Base-by-base conservation (phyloP, 129 eudicot species). In the Deinandra increscens region DNA sequence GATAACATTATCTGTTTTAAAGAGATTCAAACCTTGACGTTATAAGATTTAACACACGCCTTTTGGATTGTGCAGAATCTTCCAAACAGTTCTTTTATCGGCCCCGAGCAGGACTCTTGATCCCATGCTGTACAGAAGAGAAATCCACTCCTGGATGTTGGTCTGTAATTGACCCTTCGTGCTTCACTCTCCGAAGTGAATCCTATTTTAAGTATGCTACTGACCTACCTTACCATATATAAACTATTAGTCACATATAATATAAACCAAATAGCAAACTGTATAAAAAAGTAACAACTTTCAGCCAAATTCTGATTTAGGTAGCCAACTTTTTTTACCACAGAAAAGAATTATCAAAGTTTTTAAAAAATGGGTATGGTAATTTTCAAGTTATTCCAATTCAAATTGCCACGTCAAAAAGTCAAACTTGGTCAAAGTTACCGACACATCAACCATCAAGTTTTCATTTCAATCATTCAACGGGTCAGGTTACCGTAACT, bases 171-270 rank as follows among this genome's bases (percentile, higher is more conserved):
- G 82, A 81, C 79, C 96, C 98, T 41, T 84, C 95, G 1, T 79
- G 69, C 9, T 92, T 92, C 68, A 89, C 86, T 73, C 88, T 92
- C 36, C 95, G 98, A 50, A 81, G 91, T 8, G 91, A 86, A 1
- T 86, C 64, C 69, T 92, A 44, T 69, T 92, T 92, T 49, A 89
- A 81, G 98, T 88, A 92, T 50, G 81, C 69, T 42, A 33, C 11
- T 55, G 9, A 26, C 18, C 42, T 45, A 44, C 49, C 2, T 64
- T 48, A 58, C 42, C 60, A 42, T 65, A n/a, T 44, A 19, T 20
- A 36, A 38, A 58, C 45, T 19, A 17, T 13, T 58, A 20, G n/a
- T 44, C 45, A 7, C 53, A 59, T 44, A 34, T 4, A 33, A 43
- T 34, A 12, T 64, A 51, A 64, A 51, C 42, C 44, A 7, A 53